Conservation (phyloP, 768 basidiomycete species). For the Mycena galericulata region DNA sequence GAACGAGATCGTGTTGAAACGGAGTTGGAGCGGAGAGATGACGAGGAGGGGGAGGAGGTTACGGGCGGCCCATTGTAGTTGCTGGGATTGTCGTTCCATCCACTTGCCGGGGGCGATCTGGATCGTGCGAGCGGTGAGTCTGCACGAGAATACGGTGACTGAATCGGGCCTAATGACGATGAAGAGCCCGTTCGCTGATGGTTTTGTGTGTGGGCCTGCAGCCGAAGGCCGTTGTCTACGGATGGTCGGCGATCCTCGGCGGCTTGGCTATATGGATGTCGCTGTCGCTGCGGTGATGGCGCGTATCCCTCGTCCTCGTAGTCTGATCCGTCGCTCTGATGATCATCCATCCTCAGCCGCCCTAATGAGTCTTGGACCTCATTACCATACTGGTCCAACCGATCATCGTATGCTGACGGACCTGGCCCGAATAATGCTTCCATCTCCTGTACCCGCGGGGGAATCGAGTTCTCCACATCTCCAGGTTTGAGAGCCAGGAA, state of each 20-base stretch:
- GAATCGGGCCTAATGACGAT: slow-evolving; percentile 57
- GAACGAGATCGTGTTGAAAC: slow-evolving; percentile 19
- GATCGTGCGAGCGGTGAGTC: slow-evolving; percentile 56
- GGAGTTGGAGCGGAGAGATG: slow-evolving; percentile 58
- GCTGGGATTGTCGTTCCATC: slow-evolving; percentile 45
- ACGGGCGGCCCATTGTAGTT: slow-evolving; percentile 37
- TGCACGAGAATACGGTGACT: slow-evolving; percentile 49
- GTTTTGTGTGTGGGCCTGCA: slow-evolving; percentile 58
- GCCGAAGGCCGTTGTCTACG: slow-evolving; percentile 54
- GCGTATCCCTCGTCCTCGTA: slow-evolving; percentile 72
- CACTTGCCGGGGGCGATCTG: slow-evolving; percentile 45
- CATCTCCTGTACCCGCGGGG: slow-evolving; percentile 69
- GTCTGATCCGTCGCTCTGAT: slow-evolving; percentile 72
- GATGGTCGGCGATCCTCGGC: slow-evolving; percentile 51
- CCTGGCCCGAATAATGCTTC: slow-evolving; percentile 60
- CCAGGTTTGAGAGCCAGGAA: slow-evolving; percentile 91
- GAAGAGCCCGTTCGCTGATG: slow-evolving; percentile 65
- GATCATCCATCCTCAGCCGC: slow-evolving; percentile 58
- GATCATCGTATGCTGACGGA: slow-evolving; percentile 51
- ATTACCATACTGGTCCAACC: slow-evolving; percentile 51
- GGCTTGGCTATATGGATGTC: slow-evolving; percentile 54
- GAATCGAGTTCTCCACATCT: slow-evolving; percentile 79
- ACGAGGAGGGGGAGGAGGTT: slow-evolving; percentile 56
- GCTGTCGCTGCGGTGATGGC: slow-evolving; percentile 55
- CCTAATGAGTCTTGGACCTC: slow-evolving; percentile 65